These are phyloP conservation scores for Dictyostelium capitatum DNA, from an alignment of 78 protist genomes.

Conservation along the genomic window DNA sequence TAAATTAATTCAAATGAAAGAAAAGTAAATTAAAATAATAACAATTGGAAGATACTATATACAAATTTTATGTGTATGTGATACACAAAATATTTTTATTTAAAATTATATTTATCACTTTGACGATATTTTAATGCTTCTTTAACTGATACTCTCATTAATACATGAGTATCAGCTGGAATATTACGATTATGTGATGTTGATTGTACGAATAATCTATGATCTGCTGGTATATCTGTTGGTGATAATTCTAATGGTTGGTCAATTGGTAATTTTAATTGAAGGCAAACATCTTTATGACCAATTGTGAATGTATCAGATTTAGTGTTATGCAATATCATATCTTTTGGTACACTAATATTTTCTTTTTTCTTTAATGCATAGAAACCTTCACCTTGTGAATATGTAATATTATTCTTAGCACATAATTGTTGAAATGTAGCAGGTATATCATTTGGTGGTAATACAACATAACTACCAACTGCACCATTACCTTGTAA, in stretches of 20 bases:
- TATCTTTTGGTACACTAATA: slow-evolving; percentile 7
- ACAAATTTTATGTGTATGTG: too few relatives aligned
- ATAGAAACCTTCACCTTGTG: slow-evolving; percentile 35
- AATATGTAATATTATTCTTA: neutral
- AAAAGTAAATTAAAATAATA: too few relatives aligned
- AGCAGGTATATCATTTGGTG: neutral
- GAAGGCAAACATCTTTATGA: neutral
- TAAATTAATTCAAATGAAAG: too few relatives aligned
- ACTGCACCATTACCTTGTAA: slow-evolving; percentile 28
- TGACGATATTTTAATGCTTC: slow-evolving; percentile 28
- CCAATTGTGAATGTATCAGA: slow-evolving; percentile 26
- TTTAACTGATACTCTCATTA: slow-evolving; percentile 18
- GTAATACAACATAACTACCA: slow-evolving; percentile 16
- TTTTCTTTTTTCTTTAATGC: slow-evolving; percentile 41
- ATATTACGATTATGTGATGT: slow-evolving; percentile 33
- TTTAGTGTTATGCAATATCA: slow-evolving; percentile 1
- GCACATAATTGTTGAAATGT: slow-evolving; percentile 14
- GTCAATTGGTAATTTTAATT: neutral
- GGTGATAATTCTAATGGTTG: neutral
- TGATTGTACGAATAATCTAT: slow-evolving; percentile 25
- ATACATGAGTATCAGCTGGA: slow-evolving; percentile 21
- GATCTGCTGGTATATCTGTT: neutral
- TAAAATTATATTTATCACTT: slow-evolving; percentile 29
- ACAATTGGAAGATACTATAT: too few relatives aligned
- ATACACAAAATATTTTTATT: neutral